Percentiles rank a stretch among this genome's conserved stretches.
phyloP scores from a whole-genome alignment of 257 asterid genomes.

The Gardenia jasminoides region DNA sequence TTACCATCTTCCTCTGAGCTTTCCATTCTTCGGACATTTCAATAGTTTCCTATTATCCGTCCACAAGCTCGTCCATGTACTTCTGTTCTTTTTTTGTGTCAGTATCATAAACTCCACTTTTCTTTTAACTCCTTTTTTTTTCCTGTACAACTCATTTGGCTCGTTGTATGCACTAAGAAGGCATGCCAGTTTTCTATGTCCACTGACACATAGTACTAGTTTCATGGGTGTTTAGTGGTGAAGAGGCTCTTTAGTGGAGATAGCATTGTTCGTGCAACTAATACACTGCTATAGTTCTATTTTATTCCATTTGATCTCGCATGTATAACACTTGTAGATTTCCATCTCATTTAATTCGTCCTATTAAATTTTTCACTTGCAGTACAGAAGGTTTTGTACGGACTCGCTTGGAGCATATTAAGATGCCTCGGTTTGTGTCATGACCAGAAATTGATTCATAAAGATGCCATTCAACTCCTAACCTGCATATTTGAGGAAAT shows the following conservation, averaged over 20 bases:
- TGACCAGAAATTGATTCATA: constrained; percentile 32
- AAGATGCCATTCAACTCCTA: constrained; percentile 26
- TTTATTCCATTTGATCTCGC: too few species aligned
- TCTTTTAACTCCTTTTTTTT: neutral
- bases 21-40: neutral
- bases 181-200: neutral
- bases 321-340: neutral
- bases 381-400: constrained; percentile 19
- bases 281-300: neutral
- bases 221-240: neutral
- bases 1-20: neutral
- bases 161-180: neutral
- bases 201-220: neutral
- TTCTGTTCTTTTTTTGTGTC: neutral
- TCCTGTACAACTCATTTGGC: neutral
- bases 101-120: neutral
- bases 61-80: neutral
- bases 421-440: constrained; percentile 31
- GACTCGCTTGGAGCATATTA: constrained; percentile 31
- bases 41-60: neutral
- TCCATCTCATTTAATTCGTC: neutral
- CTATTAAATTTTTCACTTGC: neutral
- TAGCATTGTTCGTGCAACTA: neutral
- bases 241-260: neutral
- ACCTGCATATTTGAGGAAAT: constrained; percentile 27